phyloP scores from a whole-genome alignment of 2,329 filamentous ascomycete genomes.

The Fusarium sp. region DNA sequence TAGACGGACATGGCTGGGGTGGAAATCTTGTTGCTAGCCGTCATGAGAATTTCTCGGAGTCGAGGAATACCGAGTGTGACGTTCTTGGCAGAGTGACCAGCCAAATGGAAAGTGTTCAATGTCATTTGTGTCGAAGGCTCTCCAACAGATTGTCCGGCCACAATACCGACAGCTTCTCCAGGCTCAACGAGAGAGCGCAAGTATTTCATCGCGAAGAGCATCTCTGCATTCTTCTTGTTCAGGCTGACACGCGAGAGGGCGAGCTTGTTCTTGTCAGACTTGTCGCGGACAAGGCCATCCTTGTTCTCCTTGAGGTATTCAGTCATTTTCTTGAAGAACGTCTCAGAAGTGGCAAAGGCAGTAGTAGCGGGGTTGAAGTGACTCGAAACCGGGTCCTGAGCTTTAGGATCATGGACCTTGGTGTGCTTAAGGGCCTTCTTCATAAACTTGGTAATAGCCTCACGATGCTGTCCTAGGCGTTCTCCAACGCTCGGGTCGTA shows the following conservation, averaged over 20 bases:
- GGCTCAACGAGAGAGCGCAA: conserved; percentile 91
- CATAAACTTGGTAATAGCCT: conserved; percentile 77
- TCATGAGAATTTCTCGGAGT: conserved; percentile 98
- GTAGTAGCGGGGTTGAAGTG: conserved; percentile 80
- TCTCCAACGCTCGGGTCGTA: conserved; percentile 65
- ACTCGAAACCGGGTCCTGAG: conserved; percentile 79
- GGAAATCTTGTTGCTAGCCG: conserved; percentile 86
- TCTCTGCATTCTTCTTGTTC: conserved; percentile 80
- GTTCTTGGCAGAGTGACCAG: conserved; percentile 97
- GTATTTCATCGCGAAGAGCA: conserved; percentile 91
- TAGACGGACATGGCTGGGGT: conserved; percentile 91
- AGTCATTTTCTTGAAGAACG: conserved; percentile 77
- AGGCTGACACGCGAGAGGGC: conserved; percentile 54
- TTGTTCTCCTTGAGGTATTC: conserved; percentile 84
- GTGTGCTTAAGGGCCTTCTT: conserved; percentile 83
- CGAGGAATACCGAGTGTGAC: conserved; percentile 98
- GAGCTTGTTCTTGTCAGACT: conserved; percentile 51
- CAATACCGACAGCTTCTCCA: conserved; percentile 95
- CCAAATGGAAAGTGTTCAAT: conserved; percentile 98
- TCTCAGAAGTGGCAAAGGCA: conserved; percentile 89
- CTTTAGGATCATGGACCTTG: conserved; percentile 64
- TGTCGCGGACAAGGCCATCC: conserved; percentile 65
- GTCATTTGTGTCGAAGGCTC: conserved; percentile 99
- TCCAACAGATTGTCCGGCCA: conserved; percentile 95
- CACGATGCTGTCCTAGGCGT: conserved; percentile 62